phyloP scores from a whole-genome alignment of 352 stramenopile genomes.

The Plasmopara viticola region DNA sequence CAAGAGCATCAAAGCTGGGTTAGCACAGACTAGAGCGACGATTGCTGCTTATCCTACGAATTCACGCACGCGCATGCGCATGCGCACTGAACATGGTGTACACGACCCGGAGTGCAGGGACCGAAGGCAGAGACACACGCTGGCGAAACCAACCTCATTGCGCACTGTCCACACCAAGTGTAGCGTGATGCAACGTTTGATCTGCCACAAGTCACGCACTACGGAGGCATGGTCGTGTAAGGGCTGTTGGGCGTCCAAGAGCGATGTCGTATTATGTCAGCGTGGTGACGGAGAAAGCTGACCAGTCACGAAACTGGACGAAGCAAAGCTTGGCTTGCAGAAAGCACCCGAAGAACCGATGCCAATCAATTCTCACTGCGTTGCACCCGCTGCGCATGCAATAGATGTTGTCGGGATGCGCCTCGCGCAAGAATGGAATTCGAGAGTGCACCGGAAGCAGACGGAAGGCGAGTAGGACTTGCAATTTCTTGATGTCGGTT shows the following conservation, averaged over 20 bases:
- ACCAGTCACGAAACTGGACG: background rate
- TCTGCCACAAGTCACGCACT: background rate
- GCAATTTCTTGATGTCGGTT: background rate
- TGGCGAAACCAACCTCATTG: background rate
- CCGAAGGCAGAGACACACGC: background rate
- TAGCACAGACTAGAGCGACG: background rate
- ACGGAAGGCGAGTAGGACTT: background rate
- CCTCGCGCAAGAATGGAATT: background rate
- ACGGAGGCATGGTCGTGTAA: background rate
- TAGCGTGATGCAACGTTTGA: background rate
- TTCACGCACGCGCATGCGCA: background rate
- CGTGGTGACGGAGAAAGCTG: background rate
- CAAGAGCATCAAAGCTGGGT: background rate
- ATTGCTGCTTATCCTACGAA: background rate
- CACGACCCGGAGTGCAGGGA: background rate
- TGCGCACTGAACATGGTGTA: background rate
- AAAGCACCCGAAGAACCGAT: conserved; percentile 15
- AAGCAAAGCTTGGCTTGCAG: background rate
- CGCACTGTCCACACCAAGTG: background rate
- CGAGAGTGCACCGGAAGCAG: background rate
- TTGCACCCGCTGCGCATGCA: background rate
- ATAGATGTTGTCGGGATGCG: background rate
- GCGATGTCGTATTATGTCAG: background rate
- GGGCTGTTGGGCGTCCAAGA: background rate
- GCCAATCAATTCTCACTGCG: background rate